These are phyloP conservation scores for Termitomyces sp. DNA, from an alignment of 768 basidiomycete genomes.

Conservation along the genomic window DNA sequence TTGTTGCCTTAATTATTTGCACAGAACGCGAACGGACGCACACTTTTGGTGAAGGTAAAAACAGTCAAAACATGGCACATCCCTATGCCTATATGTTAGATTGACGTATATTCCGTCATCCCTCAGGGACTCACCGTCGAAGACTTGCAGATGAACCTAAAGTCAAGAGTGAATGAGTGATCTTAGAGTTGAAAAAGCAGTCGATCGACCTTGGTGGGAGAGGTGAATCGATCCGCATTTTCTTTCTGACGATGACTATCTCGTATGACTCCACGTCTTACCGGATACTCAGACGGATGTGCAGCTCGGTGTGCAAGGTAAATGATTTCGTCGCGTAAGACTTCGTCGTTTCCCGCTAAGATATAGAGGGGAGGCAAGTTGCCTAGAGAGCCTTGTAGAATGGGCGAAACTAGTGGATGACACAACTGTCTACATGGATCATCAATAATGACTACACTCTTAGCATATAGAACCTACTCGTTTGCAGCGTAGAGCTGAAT, in stretches of 20 bases:
- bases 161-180: background rate
- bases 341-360: constrained; percentile 67
- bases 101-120: background rate
- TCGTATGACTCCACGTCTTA: constrained; percentile 14
- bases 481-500: background rate
- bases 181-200: constrained; percentile 16
- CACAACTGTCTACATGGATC: background rate
- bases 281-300: constrained; percentile 58
- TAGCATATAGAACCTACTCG: background rate
- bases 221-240: background rate
- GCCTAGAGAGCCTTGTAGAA: background rate
- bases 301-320: constrained; percentile 80
- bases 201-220: constrained; percentile 15
- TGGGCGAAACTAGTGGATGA: background rate
- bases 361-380: constrained; percentile 56
- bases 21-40: constrained; percentile 21
- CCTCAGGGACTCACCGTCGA: constrained; percentile 46
- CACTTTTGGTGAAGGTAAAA: constrained; percentile 59
- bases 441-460: background rate
- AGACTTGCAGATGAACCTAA: constrained; percentile 70
- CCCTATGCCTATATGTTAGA: constrained; percentile 25
- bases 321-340: constrained; percentile 72
- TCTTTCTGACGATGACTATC: background rate
- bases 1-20: background rate
- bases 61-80: constrained; percentile 74